A percentile compares a stretch with the other conserved stretches of the same genome.
These are phyloP conservation scores for Fusarium napiforme DNA, from an alignment of 2,329 filamentous ascomycete genomes.

Conservation along the genomic window DNA sequence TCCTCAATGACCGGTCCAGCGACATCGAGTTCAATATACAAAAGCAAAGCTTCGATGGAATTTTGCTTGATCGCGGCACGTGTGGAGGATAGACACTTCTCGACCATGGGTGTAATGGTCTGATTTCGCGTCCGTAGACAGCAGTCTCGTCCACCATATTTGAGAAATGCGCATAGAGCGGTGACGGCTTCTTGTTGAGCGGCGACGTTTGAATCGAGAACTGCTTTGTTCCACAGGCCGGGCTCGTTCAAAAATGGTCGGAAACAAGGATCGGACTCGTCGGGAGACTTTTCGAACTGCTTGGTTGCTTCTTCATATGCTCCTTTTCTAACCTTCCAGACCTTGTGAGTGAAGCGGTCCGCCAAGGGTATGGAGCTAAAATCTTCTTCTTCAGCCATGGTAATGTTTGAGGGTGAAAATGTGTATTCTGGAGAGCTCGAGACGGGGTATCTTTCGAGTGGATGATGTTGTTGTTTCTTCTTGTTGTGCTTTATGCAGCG, in stretches of 20 bases:
- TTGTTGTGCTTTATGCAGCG: slow-evolving; percentile 37
- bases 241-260: slow-evolving; percentile 88
- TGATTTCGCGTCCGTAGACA: slow-evolving; percentile 80
- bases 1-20: slow-evolving; percentile 90
- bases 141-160: slow-evolving; percentile 85
- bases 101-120: slow-evolving; percentile 82
- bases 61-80: slow-evolving; percentile 89
- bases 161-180: slow-evolving; percentile 90
- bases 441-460: slow-evolving; percentile 38
- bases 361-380: slow-evolving; percentile 80
- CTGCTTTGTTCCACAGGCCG: slow-evolving; percentile 89
- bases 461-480: slow-evolving; percentile 20
- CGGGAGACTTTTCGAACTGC: slow-evolving; percentile 83
- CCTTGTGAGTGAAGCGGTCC: slow-evolving; percentile 85
- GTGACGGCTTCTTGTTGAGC: slow-evolving; percentile 93
- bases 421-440: slow-evolving; percentile 34
- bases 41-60: slow-evolving; percentile 83
- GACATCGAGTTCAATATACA: slow-evolving; percentile 91
- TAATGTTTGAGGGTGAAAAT: slow-evolving; percentile 34
- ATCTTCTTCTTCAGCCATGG: slow-evolving; percentile 89
- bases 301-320: slow-evolving; percentile 94
- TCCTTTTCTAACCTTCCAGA: slow-evolving; percentile 95
- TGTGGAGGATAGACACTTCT: slow-evolving; percentile 91
- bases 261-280: slow-evolving; percentile 88
- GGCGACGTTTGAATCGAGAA: slow-evolving; percentile 94